These are phyloP conservation scores for Neltuma alba DNA, from an alignment of 306 rosid species.

Conservation along the genomic window DNA sequence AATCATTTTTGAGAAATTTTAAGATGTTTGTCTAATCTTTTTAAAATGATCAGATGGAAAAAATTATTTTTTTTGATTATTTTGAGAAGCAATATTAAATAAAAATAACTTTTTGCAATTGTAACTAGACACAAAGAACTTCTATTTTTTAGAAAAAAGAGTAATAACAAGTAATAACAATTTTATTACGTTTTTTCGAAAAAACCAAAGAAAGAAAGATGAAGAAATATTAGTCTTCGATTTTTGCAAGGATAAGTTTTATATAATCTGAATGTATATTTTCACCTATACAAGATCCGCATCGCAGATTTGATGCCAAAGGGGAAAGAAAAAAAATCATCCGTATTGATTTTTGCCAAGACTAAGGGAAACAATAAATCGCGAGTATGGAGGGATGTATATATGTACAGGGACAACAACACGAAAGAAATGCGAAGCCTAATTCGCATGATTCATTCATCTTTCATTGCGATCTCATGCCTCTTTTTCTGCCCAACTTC, in stretches of 20 bases:
- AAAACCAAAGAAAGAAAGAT: neutral
- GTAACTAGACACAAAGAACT: neutral
- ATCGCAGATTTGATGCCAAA: no score
- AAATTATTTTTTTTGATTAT: no score
- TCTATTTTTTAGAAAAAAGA: no score
- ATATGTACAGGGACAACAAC: slow-evolving; percentile 25
- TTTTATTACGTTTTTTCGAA: neutral
- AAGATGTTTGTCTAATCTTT: neutral
- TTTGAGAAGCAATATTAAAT: neutral
- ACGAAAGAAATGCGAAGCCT: neutral
- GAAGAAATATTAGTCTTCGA: neutral
- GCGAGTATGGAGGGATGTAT: slow-evolving; percentile 1
- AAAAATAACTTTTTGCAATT: no score
- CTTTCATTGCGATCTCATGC: slow-evolving; percentile 64
- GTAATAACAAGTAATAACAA: no score
- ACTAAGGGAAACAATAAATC: slow-evolving; percentile 12
- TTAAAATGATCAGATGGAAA: no score
- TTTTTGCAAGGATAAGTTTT: neutral
- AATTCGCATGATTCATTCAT: slow-evolving; percentile 50
- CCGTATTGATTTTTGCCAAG: neutral
- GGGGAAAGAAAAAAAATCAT: no score
- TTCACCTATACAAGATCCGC: slow-evolving; percentile 21
- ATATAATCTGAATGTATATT: slow-evolving; percentile 20
- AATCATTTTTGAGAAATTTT: no score
- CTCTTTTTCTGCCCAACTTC: slow-evolving; percentile 76